Evolutionary conservation across 495 filamentous ascomycete genomes (phyloP).

Genomic region (Chaetomidium leptoderma): DNA sequence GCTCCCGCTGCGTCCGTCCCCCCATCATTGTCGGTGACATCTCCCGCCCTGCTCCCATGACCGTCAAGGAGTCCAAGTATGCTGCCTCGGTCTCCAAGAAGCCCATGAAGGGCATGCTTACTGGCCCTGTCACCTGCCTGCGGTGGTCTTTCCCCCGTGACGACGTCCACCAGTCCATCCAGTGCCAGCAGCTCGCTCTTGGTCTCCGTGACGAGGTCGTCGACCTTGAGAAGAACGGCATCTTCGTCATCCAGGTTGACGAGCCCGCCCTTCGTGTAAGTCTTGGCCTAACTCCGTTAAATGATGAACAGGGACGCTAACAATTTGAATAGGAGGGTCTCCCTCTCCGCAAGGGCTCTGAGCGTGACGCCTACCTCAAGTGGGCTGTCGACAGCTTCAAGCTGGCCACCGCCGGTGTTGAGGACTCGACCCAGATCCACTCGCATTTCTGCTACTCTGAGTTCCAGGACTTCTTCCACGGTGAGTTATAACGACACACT

Average conservation of each 20-base stretch:
- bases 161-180: constrained; percentile 96
- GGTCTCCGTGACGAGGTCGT: constrained; percentile 97
- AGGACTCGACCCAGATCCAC: constrained; percentile 96
- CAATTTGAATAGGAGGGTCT: constrained; percentile 68
- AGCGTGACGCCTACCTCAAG: constrained; percentile 89
- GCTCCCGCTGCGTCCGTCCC: constrained; percentile 94
- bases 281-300: neutral
- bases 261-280: constrained; percentile 85
- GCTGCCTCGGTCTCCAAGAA: constrained; percentile 93
- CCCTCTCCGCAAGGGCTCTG: constrained; percentile 82
- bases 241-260: constrained; percentile 97
- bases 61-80: constrained; percentile 99
- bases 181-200: constrained; percentile 97
- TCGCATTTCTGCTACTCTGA: constrained; percentile 99
- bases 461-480: constrained; percentile 99
- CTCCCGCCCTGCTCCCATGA: constrained; percentile 93
- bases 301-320: neutral
- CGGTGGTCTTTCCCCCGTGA: constrained; percentile 99
- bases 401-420: constrained; percentile 83
- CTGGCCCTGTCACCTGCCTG: constrained; percentile 95
- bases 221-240: constrained; percentile 92
- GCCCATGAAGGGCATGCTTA: constrained; percentile 99
- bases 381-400: constrained; percentile 98
- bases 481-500: neutral
- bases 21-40: constrained; percentile 98